Evolutionary conservation across 352 stramenopile genomes (phyloP), one percentile per base, ranked within the genome.

Genomic region (Pythium dissotocum): DNA sequence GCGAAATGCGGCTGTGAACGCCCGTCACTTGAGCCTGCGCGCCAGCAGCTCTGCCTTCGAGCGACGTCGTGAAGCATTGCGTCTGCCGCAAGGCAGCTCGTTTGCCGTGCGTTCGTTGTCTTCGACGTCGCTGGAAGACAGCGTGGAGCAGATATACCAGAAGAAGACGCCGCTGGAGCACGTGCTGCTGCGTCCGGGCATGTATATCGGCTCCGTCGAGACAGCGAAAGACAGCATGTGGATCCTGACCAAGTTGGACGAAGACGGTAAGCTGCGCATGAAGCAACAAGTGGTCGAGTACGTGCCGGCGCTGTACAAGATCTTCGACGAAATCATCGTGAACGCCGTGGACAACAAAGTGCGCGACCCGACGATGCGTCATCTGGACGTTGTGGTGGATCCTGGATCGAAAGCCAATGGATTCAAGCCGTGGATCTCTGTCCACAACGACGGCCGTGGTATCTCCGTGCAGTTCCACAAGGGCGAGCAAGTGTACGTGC

Each of bases 301-400:
- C 58, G 83, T 93, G 13, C 85, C 86, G 8, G 89, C 89, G 40
- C 79, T 99, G 52, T 99, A 98, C 90, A 99, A 99, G 78, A 99
- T 99, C 72, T 99, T 99, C 71, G 97, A 99, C 77, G 97, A 99
- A 83, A 99, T 99, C 77, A 92, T 99, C 44, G 97, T 99, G 21
- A 99, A 99, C 74, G 95, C 94, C 6, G 98, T 99, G 86, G 95
- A 99, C 78, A 97, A 97, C 79, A 97, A 95, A 68, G 83, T 91
- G 16, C 86, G 89, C 18, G 88, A 97, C 66, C 75, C 81, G 55
- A 85, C 8, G 18, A 96, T 97, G 88, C 70, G 71, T 18, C 83
- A 79, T 30, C 52, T 96, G 36, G 85, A 95, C 46, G 82, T 96
- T 12, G 59, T 87, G 4, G 79, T 95, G 61, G 81, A 94, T 46